Conservation (phyloP, 2,329 filamentous ascomycete species). For the Ceratocystis ficicola region DNA sequence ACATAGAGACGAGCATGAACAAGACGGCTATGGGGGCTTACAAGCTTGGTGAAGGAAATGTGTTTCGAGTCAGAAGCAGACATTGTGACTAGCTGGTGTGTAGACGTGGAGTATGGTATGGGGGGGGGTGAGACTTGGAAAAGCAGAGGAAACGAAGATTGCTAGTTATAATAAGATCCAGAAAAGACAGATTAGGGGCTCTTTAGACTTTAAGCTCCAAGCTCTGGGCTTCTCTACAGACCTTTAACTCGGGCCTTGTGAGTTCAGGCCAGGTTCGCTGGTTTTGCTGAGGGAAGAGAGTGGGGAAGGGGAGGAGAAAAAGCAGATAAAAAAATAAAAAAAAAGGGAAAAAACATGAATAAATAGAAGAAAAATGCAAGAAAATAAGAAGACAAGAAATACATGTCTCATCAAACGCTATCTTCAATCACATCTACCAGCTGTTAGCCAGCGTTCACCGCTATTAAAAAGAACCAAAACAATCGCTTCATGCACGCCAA, state of each 20-base stretch:
- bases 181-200: background rate
- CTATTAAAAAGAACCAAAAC: background rate
- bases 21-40: constrained; percentile 3
- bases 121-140: background rate
- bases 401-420: background rate
- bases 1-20: background rate
- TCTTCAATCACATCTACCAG: background rate
- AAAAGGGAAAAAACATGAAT: background rate
- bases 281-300: background rate
- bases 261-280: background rate
- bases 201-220: background rate
- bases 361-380: background rate
- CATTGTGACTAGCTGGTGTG: constrained; percentile 13
- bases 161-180: background rate
- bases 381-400: background rate
- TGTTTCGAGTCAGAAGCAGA: constrained; percentile 22
- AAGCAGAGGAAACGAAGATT: background rate
- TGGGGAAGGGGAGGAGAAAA: background rate
- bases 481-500: too few species aligned
- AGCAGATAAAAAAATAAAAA: background rate
- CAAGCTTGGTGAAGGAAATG: constrained; percentile 21
- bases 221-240: background rate
- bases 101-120: too few species aligned
- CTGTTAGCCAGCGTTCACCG: background rate
- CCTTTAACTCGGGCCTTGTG: too few species aligned